Conservation (phyloP, 331 rosid genomes). For the Quercus tomentella region DNA sequence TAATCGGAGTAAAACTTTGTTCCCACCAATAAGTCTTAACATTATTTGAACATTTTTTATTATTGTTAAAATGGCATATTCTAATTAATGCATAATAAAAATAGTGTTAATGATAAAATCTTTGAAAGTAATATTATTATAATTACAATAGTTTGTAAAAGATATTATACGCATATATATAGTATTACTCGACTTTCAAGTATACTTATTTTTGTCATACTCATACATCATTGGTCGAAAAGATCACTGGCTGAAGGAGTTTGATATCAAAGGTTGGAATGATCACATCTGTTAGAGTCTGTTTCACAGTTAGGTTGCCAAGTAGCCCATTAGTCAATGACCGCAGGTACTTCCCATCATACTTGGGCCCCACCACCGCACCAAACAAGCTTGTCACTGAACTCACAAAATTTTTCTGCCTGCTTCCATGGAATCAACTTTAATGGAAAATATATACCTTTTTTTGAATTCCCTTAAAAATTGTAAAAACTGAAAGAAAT, state of each 20-base stretch:
- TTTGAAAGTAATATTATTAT: too few relatives aligned
- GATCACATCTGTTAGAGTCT: conserved; percentile 24
- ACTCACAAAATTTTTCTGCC: neutral
- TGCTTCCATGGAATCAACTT: neutral
- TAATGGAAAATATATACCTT: neutral
- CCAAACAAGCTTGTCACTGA: neutral
- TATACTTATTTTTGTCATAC: neutral
- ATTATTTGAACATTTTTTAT: neutral
- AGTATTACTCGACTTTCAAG: too few relatives aligned
- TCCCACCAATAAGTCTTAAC: too few relatives aligned
- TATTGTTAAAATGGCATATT: too few relatives aligned
- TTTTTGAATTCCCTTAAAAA: neutral
- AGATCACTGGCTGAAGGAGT: conserved; percentile 17
- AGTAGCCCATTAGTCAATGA: neutral
- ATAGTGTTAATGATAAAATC: too few relatives aligned
- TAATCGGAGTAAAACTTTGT: too few relatives aligned
- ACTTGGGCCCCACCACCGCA: conserved; percentile 4
- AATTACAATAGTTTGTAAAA: too few relatives aligned
- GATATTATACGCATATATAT: neutral
- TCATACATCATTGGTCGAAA: conserved; percentile 26
- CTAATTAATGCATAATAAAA: too few relatives aligned
- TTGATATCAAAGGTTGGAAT: conserved; percentile 31
- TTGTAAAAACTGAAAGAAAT: neutral
- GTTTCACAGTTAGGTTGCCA: neutral
- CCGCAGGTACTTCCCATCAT: conserved; percentile 19